Evolutionary conservation across 371 early-diverging fungal genomes (phyloP), one percentile per base, ranked within the genome.

Genomic region (Apophysomyces sp.): DNA sequence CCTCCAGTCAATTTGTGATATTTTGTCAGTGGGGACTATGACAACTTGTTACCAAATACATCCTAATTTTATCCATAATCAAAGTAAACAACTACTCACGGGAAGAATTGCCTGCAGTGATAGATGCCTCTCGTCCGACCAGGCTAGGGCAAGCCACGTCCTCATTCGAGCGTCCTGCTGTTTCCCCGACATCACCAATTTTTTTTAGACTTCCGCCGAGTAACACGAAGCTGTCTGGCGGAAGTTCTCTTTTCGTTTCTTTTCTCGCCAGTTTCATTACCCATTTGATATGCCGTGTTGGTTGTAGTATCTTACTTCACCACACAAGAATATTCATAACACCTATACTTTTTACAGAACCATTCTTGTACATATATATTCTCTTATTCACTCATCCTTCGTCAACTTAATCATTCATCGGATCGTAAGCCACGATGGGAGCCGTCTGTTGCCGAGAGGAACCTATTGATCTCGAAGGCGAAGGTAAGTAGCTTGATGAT

Each of bases 391-490:
- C 7, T 44, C 49, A 44, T 44, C 49, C 24, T 9, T 18, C 24
- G n/a, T 21, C 21, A 44, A 44, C 18, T 44, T 44, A 44, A 44
- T 44, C 49, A 44, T 44, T 44, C 21, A 21, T 44, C 49, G 49
- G 21, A 44, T 44, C 49, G 49, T 21, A 26, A 44, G 49, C 7
- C 24, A 44, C 49, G 21, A 79, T 80, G 80, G 80, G 80, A 18
- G 71, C 66, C 56, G 66, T 76, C 24, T 80, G 80, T 54, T 80
- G 80, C 54, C 53, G 64, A 51, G 71, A 76, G 69, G 73, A 69
- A 29, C 57, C 34, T 34, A 52, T 80, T 18, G 80, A 76, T 68
- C 63, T 80, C 18, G 69, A 70, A 57, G 68, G 69, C 21, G 80
- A 80, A 77, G 77, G 80, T 80, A 71, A 8, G 29, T n/a, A n/a